Base-by-base conservation (phyloP, 2,329 filamentous ascomycete species). In the Fusarium circinatum region DNA sequence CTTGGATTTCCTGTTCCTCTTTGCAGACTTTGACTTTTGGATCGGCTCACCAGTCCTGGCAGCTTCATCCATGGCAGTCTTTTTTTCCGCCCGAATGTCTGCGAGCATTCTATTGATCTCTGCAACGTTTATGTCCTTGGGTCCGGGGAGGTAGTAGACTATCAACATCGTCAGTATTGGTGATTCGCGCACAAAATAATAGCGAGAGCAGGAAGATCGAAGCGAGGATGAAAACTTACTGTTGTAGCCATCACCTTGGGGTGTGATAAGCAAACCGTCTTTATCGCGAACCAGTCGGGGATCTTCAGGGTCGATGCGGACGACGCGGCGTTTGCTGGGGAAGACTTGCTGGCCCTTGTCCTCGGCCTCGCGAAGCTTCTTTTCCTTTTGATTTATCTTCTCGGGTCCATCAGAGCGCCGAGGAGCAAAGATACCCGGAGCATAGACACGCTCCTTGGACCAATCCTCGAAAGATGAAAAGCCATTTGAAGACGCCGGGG, bases 321-420 rank as follows among this genome's bases (percentile, higher is more conserved):
- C 17, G 6, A 69, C 13, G 18, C 55, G 57, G 30, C 66, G 66
- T 7, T 32, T 41, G 22, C 65, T 69, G 24, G 66, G 66, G 26
- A 60, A 60, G 20, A 63, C 22, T 4, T 14, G 28, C 5, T 17
- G 18, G 13, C 48, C 48, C 5, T 26, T 38, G n/a, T 38, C 41
- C 26, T 62, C 47, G n/a, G 65, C 62, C 14, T 66, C 17, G 15
- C 38, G 51, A 28, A 67, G 26, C 13, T 14, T 32, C 39, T 51
- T 34, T 36, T 68, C 64, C 22, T 56, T 68, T 14, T 13, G 28
- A 30, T 34, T 58, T 14, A 47, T 15, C 41, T 62, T 62, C 60
- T 47, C n/a, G 18, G 32, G 30, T 24, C 42, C 56, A 58, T 58
- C 56, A 18, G 34, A 22, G 56, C 56, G 56, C 15, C 14, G 22